Evolutionary conservation across 2,329 filamentous ascomycete genomes (phyloP), one percentile per base, ranked within the genome.

Genomic region (Zymoseptoria brevis): DNA sequence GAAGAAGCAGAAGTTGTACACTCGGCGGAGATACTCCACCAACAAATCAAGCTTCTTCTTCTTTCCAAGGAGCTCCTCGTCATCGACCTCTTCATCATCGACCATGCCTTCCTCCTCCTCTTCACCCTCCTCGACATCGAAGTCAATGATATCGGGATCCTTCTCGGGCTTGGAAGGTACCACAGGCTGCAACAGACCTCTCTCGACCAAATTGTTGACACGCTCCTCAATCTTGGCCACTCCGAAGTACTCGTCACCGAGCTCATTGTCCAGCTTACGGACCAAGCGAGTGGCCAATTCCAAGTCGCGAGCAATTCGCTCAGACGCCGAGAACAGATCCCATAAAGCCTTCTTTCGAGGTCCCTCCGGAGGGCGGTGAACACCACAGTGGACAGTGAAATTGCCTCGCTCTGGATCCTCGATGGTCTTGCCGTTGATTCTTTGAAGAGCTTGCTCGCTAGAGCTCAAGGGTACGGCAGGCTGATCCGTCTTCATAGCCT

Each of bases 1-100:
- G 79, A 97, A 99, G 80, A 99, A 96, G 79, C 94, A 99, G 77
- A 99, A 97, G 76, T 94, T 96, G 81, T 95, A 96, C 56, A 99
- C 94, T 16, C 94, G 87, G 56, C 94, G 90, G 60, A 99, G 82
- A 73, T 99, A 99, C 76, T 99, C 94, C 56, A 97, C 94, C 74
- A 96, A 82, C 41, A 99, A 80, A 75, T 99, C 94, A 54, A 99
- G 84, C 70, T 94, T 92, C 80, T 99, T 97, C 83, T 97, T 97
- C 80, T 96, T 94, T 49, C 87, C 83, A 57, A 96, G 75, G 48
- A 96, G 79, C 49, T 96, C 90, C 70, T 96, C 90, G 68, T 96
- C 90, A 67, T 99, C 93, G 35, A 87, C 81, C 62, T 96, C 93
- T 56, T 94, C 90, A 53, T 80, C 76, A 26, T 81, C 83, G 22